These are phyloP conservation scores for Boletus subcaerulescens DNA, from an alignment of 768 basidiomycete genomes.

Conservation along the genomic window DNA sequence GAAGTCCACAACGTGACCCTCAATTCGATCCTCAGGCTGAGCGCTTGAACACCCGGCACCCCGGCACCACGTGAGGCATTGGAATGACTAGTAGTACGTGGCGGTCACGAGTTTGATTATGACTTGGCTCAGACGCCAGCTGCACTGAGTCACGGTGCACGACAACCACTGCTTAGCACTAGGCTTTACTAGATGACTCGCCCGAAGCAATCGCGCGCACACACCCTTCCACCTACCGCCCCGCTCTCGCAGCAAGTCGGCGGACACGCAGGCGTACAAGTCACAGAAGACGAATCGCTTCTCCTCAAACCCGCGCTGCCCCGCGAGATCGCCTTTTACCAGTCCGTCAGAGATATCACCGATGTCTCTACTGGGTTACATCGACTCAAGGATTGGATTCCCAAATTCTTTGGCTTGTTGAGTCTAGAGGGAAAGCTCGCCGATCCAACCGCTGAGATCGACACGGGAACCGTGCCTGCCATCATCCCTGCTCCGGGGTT, in stretches of 20 bases:
- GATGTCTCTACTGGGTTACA: conserved; percentile 18
- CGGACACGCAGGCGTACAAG: conserved; percentile 73
- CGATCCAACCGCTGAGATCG: conserved; percentile 9
- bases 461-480: conserved; percentile 12
- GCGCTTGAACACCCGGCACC: no score
- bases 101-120: no score
- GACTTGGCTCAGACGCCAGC: no score
- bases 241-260: conserved; percentile 68
- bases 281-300: conserved; percentile 71
- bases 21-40: no score
- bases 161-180: no score
- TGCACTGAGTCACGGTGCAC: no score
- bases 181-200: neutral
- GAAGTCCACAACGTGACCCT: no score
- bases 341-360: conserved; percentile 38
- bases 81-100: no score
- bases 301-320: conserved; percentile 74
- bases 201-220: conserved; percentile 9
- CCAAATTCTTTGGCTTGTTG: conserved; percentile 78
- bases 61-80: no score
- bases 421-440: conserved; percentile 54
- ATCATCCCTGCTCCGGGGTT: conserved; percentile 26
- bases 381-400: conserved; percentile 55
- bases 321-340: conserved; percentile 72
- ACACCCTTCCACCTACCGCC: conserved; percentile 21